phyloP scores from a whole-genome alignment of 345 rosid species.

The Salix koriyanagi region DNA sequence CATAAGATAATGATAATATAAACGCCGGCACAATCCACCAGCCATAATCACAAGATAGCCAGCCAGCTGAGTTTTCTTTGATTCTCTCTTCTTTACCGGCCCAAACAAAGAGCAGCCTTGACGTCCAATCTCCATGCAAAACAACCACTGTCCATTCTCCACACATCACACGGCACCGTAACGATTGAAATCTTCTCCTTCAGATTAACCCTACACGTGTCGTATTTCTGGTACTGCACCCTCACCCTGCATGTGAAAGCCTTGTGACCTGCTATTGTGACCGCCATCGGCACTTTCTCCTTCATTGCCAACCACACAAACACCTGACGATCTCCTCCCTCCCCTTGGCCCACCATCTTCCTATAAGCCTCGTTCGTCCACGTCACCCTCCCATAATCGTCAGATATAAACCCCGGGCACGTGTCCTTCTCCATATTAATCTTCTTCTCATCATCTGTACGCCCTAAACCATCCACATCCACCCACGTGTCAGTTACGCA shows the following conservation, averaged over 20 bases:
- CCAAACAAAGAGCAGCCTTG: conserved; percentile 65
- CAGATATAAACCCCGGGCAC: conserved; percentile 82
- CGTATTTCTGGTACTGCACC: conserved; percentile 41
- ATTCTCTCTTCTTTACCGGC: conserved; percentile 19
- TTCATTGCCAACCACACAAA: conserved; percentile 64
- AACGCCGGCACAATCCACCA: neutral
- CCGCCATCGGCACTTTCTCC: conserved; percentile 29
- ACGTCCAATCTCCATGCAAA: conserved; percentile 88
- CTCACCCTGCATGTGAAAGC: conserved; percentile 73
- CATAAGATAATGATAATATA: neutral
- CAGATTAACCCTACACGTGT: conserved; percentile 32
- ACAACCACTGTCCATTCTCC: conserved; percentile 74
- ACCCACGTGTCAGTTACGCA: conserved; percentile 66
- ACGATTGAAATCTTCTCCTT: conserved; percentile 44
- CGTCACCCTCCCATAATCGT: conserved; percentile 54
- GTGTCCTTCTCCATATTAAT: conserved; percentile 53
- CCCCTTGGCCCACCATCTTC: conserved; percentile 47
- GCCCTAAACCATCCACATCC: conserved; percentile 46
- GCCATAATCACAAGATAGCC: neutral
- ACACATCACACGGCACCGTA: conserved; percentile 76
- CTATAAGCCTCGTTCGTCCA: conserved; percentile 70
- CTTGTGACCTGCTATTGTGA: conserved; percentile 19
- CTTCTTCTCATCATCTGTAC: conserved; percentile 54
- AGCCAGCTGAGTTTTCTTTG: neutral
- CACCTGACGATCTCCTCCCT: conserved; percentile 23